Evolutionary conservation across 2,329 filamentous ascomycete genomes (phyloP).

Genomic region (Orbilia brochopaga): DNA sequence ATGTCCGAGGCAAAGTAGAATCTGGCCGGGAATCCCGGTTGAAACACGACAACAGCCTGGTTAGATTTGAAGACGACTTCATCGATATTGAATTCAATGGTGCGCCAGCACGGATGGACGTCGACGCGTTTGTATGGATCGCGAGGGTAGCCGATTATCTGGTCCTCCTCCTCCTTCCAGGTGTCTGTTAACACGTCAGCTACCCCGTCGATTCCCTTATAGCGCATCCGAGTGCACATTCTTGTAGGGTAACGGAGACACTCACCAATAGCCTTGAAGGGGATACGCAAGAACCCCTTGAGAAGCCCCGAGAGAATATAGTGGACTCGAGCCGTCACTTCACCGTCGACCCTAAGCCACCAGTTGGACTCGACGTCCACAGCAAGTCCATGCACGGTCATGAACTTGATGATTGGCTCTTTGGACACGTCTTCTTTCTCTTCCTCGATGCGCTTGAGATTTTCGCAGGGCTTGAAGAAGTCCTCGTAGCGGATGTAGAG

Average conservation of each 20-base stretch:
- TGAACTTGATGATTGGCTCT: conserved; percentile 7
- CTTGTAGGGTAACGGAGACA: too few relatives aligned
- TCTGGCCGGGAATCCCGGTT: conserved; percentile 29
- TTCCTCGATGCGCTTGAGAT: background rate
- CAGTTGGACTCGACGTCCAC: conserved; percentile 4
- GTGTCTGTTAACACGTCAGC: conserved; percentile 1
- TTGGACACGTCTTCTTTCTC: background rate
- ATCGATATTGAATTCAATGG: conserved; percentile 22
- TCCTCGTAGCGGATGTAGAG: conserved; percentile 23
- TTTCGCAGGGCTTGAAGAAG: conserved; percentile 12
- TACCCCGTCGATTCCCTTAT: background rate
- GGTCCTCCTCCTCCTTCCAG: conserved; percentile 45
- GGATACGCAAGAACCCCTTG: conserved; percentile 28
- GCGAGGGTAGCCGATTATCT: conserved; percentile 23
- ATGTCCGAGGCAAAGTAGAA: conserved; percentile 39
- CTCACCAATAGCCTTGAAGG: conserved; percentile 34
- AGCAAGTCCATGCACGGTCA: background rate
- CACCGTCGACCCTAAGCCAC: conserved; percentile 4
- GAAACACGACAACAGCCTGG: conserved; percentile 30
- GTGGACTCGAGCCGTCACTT: conserved; percentile 5
- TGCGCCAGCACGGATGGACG: conserved; percentile 17
- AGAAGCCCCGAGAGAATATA: conserved; percentile 16
- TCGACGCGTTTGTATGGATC: conserved; percentile 40
- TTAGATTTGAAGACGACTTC: conserved; percentile 24
- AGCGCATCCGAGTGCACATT: background rate